Base-by-base conservation (phyloP, 352 stramenopile genomes). In the Peronospora destructor region DNA sequence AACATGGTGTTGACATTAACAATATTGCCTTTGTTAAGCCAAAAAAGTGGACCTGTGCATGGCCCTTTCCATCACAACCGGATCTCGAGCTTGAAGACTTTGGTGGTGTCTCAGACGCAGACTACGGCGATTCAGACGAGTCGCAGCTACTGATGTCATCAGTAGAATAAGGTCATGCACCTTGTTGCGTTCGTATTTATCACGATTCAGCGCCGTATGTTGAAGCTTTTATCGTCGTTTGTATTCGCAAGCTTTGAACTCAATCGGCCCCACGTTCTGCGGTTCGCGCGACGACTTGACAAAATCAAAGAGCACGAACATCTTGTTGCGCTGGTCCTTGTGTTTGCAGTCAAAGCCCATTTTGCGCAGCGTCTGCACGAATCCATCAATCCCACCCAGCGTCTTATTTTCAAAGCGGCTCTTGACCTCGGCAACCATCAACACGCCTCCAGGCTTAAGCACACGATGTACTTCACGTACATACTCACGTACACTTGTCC, bases 401-500 rank as follows among this genome's bases (percentile, higher is more conserved):
- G 64, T 68, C 8, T 79, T 63, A 8, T 53, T 90, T 58, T 92
- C 81, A 48, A 92, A 90, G 14, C 81, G 81, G 49, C 76, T 89
- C 53, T 92, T 90, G 10, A 92, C 81, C 40, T 92, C 81, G 2
- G 81, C 81, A 35, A 92, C 59, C 47, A 89, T 94, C 11, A 99
- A 65, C 25, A 91, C 58, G n/a, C 96, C 96, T 53, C 83, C 77
- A 35, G 85, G 67, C 49, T 96, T 97, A 26, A 99, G 66, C 45
- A 99, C 93, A 42, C 95, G 84, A 56, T 94, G 70, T 7, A 87
- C 96, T 70, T 99, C 97, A 13, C 85, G 55, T n/a, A 99, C 64
- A 73, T 98, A 99, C 57, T 98, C 94, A 19, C 84, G 76, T 33
- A 98, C 76, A 58, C 97, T 98, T 17, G 91, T 98, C 17, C 96